These are phyloP conservation scores for Stellera chamaejasme DNA, from an alignment of 345 rosid genomes.

Conservation along the genomic window DNA sequence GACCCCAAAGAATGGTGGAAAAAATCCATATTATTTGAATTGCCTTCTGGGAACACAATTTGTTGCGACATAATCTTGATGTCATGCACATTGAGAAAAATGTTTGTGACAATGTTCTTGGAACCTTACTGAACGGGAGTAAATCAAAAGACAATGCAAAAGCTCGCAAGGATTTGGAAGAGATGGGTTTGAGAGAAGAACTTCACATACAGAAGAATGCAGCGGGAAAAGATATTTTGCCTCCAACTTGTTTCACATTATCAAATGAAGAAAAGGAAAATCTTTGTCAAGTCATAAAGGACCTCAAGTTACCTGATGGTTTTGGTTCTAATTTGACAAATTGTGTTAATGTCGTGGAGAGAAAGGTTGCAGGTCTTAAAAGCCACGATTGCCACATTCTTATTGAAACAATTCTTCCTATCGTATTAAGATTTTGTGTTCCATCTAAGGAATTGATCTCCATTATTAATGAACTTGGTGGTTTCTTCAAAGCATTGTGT, in stretches of 20 bases:
- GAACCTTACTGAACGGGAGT: background rate
- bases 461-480: background rate
- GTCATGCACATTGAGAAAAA: background rate
- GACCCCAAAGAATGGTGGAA: background rate
- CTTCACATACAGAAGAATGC: background rate
- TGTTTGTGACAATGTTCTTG: background rate
- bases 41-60: background rate
- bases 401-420: background rate
- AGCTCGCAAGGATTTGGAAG: background rate
- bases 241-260: background rate
- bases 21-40: background rate
- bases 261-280: background rate
- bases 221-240: background rate
- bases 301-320: slow-evolving; percentile 4
- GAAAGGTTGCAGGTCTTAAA: background rate
- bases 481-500: background rate
- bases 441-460: background rate
- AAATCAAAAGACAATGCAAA: background rate
- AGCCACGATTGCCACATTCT: background rate
- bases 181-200: background rate
- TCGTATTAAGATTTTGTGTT: background rate
- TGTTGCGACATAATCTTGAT: background rate
- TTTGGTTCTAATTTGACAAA: background rate
- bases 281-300: background rate
- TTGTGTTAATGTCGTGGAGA: background rate